phyloP scores from a whole-genome alignment of 2,329 filamentous ascomycete genomes.

The Fusarium dimerum region DNA sequence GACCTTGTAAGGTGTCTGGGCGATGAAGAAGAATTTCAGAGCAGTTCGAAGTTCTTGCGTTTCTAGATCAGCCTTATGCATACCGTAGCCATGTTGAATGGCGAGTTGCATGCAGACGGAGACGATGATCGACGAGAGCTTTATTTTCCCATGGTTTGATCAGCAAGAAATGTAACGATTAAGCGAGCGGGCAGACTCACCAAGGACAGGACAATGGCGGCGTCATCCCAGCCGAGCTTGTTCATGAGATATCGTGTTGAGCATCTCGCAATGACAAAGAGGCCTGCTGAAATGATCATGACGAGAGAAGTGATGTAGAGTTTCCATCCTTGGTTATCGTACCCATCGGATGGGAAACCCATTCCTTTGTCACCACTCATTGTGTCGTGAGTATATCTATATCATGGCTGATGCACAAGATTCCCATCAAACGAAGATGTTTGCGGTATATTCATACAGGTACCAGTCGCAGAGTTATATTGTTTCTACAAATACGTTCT shows the following conservation, averaged over 20 bases:
- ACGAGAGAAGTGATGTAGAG: conserved; percentile 35
- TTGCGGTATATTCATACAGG: too few species aligned
- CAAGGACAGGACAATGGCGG: conserved; percentile 38
- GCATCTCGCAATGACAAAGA: conserved; percentile 35
- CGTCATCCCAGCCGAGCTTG: conserved; percentile 40
- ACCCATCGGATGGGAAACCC: conserved; percentile 32
- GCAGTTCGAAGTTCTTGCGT: conserved; percentile 24
- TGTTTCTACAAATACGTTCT: too few species aligned
- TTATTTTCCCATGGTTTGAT: not conserved
- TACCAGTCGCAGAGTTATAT: too few species aligned
- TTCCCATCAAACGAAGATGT: too few species aligned
- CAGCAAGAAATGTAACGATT: not conserved
- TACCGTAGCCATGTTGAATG: conserved; percentile 41
- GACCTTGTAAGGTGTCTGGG: conserved; percentile 51
- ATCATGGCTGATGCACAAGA: too few species aligned
- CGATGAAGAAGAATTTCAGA: conserved; percentile 45
- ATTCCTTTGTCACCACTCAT: conserved; percentile 18
- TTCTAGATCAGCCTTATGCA: conserved; percentile 38
- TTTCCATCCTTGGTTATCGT: conserved; percentile 36
- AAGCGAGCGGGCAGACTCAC: conserved; percentile 21
- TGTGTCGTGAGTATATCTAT: not conserved
- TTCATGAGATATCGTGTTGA: conserved; percentile 36
- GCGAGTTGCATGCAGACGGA: conserved; percentile 36
- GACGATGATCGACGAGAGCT: conserved; percentile 36
- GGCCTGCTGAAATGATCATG: conserved; percentile 36